Evolutionary conservation across 257 asterid genomes (phyloP).

Genomic region (Nicotiana knightiana): DNA sequence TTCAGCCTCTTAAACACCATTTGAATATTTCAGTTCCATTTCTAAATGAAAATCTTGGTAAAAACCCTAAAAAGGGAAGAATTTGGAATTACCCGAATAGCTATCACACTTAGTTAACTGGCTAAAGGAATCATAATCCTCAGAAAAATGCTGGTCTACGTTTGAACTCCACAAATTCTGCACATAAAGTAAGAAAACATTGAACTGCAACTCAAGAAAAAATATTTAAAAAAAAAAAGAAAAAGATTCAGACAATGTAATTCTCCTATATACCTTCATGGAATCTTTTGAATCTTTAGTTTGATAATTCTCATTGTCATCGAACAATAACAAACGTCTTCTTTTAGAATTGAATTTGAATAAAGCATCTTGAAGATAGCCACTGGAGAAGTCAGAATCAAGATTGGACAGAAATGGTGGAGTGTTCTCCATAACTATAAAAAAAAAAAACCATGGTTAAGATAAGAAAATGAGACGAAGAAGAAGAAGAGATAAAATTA

Average conservation of each 20-base stretch:
- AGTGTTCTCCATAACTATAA: constrained; percentile 29
- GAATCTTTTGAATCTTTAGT: constrained; percentile 14
- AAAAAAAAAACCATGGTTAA: neutral
- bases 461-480: too few species aligned
- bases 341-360: constrained; percentile 67
- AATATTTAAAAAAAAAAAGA: too few species aligned
- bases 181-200: neutral
- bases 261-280: neutral
- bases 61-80: neutral
- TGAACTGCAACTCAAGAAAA: neutral
- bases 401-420: constrained; percentile 29
- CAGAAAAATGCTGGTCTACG: constrained; percentile 21
- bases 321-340: constrained; percentile 40
- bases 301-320: constrained; percentile 21
- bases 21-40: neutral
- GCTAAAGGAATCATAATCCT: constrained; percentile 25
- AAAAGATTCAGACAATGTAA: neutral
- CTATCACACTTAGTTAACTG: constrained; percentile 31
- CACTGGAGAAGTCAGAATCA: constrained; percentile 49
- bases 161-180: constrained; percentile 34
- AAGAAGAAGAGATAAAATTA: neutral
- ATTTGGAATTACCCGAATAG: constrained; percentile 21
- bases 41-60: neutral
- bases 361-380: constrained; percentile 86
- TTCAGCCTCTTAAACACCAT: neutral